phyloP scores from a whole-genome alignment of 2,329 filamentous ascomycete genomes.

The Clonostachys byssicola region DNA sequence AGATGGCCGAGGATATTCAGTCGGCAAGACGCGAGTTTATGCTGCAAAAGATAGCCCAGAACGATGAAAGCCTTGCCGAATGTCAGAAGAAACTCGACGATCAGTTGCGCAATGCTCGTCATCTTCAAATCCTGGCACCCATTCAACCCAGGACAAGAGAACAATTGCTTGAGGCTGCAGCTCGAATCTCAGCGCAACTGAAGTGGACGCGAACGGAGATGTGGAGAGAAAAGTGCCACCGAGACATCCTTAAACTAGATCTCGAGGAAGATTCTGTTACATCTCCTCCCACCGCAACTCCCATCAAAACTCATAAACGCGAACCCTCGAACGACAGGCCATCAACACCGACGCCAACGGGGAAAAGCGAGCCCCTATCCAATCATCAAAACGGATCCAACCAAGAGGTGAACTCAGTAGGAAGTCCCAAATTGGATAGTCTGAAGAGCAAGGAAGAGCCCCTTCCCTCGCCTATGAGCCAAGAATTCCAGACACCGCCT shows the following conservation, averaged over 20 bases:
- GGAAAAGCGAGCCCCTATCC: background rate
- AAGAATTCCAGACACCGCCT: conserved; percentile 20
- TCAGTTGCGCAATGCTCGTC: conserved; percentile 82
- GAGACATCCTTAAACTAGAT: conserved; percentile 81
- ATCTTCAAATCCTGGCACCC: conserved; percentile 83
- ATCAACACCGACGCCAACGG: conserved; percentile 14
- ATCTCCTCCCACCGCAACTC: conserved; percentile 9
- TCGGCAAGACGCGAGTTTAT: conserved; percentile 79
- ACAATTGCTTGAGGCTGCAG: conserved; percentile 78
- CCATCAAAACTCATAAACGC: conserved; percentile 16
- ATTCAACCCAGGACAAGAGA: conserved; percentile 90
- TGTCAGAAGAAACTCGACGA: conserved; percentile 76
- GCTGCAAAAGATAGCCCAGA: conserved; percentile 76
- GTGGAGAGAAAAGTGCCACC: conserved; percentile 86
- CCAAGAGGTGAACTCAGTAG: conserved; percentile 3
- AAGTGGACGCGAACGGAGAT: conserved; percentile 95
- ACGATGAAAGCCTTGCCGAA: conserved; percentile 70
- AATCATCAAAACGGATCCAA: background rate
- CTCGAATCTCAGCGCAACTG: conserved; percentile 78
- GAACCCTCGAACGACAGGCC: conserved; percentile 12
- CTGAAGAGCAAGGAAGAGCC: conserved; percentile 4
- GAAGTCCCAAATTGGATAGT: no score
- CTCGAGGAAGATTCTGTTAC: conserved; percentile 66
- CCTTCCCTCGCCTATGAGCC: conserved; percentile 17
- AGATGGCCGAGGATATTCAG: conserved; percentile 84